Conservation (phyloP, 1,139 yeast genomes). For the Debaryomyces sp. region DNA sequence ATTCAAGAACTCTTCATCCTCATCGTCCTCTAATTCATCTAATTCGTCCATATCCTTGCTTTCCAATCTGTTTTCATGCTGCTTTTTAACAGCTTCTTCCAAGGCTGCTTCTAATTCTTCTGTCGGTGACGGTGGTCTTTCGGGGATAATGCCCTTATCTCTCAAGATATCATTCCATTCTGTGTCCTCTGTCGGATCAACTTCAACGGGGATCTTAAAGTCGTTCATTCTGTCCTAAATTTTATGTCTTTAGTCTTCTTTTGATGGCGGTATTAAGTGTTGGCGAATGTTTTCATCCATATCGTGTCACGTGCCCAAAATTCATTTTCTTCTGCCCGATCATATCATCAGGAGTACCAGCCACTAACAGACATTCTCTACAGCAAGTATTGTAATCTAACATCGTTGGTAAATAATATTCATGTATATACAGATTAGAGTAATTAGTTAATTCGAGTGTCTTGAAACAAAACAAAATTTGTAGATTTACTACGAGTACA, state of each 20-base stretch:
- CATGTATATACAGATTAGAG: slow-evolving; percentile 7
- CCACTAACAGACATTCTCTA: background rate
- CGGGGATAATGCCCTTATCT: slow-evolving; percentile 89
- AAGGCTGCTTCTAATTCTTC: slow-evolving; percentile 84
- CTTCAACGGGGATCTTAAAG: slow-evolving; percentile 72
- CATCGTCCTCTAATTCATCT: slow-evolving; percentile 79
- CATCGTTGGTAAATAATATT: slow-evolving; percentile 3
- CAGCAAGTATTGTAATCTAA: slow-evolving; percentile 1
- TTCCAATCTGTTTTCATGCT: slow-evolving; percentile 76
- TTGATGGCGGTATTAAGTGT: background rate
- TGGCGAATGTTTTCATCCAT: slow-evolving; percentile 2
- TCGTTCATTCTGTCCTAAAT: slow-evolving; percentile 24
- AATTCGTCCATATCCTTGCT: slow-evolving; percentile 75
- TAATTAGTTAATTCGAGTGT: background rate
- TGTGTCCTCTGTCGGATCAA: slow-evolving; percentile 93
- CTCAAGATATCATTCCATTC: slow-evolving; percentile 98
- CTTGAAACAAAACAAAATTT: background rate
- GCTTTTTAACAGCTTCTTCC: slow-evolving; percentile 79
- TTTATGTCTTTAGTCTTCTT: background rate
- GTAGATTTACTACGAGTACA: background rate
- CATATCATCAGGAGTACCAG: background rate
- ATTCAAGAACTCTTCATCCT: slow-evolving; percentile 74
- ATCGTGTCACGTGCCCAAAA: background rate
- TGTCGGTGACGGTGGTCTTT: slow-evolving; percentile 86
- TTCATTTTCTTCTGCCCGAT: background rate